A percentile compares a stretch with the other conserved stretches of the same genome.
These are phyloP conservation scores for Diddensiella caesifluorescens DNA, from an alignment of 805 yeast genomes.

Conservation along the genomic window DNA sequence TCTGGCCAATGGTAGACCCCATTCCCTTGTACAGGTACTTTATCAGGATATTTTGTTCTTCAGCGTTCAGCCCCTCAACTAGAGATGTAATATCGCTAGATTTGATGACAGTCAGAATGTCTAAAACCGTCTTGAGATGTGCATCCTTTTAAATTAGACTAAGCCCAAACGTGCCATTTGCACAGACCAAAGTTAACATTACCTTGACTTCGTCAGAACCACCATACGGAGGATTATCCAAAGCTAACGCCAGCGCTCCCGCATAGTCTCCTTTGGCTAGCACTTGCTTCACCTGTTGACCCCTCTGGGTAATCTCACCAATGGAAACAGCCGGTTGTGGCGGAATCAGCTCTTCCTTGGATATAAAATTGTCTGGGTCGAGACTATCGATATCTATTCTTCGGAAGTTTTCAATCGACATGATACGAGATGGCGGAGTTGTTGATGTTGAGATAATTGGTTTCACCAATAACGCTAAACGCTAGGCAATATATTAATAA, in stretches of 20 bases:
- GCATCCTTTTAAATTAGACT: conserved; percentile 26
- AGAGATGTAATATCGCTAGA: conserved; percentile 61
- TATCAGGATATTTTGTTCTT: conserved; percentile 70
- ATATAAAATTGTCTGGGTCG: conserved; percentile 69
- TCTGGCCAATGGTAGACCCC: conserved; percentile 54
- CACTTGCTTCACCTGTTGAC: conserved; percentile 53
- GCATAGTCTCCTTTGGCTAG: conserved; percentile 67
- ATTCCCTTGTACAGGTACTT: conserved; percentile 85
- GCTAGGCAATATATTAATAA: too few relatives aligned
- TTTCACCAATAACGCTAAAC: too few relatives aligned
- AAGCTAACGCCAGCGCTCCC: conserved; percentile 59
- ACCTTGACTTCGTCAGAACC: conserved; percentile 55
- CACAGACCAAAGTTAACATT: conserved; percentile 3
- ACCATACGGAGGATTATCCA: conserved; percentile 79
- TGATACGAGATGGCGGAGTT: too few relatives aligned
- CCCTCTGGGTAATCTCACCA: conserved; percentile 50
- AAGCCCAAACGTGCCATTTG: neutral
- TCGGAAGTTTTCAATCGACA: conserved; percentile 41
- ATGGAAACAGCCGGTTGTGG: conserved; percentile 47
- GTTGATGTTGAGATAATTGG: too few relatives aligned
- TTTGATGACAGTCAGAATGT: conserved; percentile 61
- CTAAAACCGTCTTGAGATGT: conserved; percentile 56
- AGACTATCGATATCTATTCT: conserved; percentile 89
- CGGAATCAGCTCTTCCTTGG: conserved; percentile 56
- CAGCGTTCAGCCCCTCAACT: conserved; percentile 52